Base-by-base conservation (phyloP, 2,329 filamentous ascomycete genomes). In the Monosporascus sp. region DNA sequence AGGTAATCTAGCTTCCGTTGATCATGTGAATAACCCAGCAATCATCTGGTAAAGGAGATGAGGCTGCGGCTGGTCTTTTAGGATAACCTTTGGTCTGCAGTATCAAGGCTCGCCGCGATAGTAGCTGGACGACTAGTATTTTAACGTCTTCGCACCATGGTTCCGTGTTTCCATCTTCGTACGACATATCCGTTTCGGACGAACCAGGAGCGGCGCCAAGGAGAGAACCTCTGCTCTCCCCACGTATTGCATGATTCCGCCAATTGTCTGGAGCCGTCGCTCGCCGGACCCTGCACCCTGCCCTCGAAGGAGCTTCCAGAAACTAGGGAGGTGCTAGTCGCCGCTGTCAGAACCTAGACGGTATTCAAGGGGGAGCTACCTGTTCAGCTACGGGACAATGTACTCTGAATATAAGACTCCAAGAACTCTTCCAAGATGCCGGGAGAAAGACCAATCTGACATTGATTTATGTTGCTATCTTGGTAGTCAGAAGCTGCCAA, bases 211-310 rank as follows among this genome's bases (percentile, higher is more conserved):
- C 40, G 40, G 20, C 40, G 20, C 20, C 4, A n/a, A n/a, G 40
- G 18, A 20, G 40, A 11, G 40, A 22, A 8, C 9, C 40, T 24
- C n/a, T 43, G 40, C 40, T 20, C 26, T 48, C 54, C 49, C 51
- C 54, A 46, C 50, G 35, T 9, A 18, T 3, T 52, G 18, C 44
- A 53, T 49, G 35, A 52, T 56, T 54, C 56, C 49, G 35, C 56
- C 52, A 60, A 54, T 60, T 50, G 46, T 51, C 11, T 35, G 43
- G 11, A 46, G 46, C 17, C 45, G 41, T 20, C 17, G 26, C 41
- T 37, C 52, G 17, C 15, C n/a, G 37, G 48, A 24, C 28, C 37
- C 40, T 18, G 9, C 7, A 43, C 8, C 40, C n/a, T 43, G n/a
- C 18, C 18, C 11, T 43, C 4, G 40, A n/a, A 7, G 3, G 28